Percentiles rank a stretch among this genome's conserved stretches.
These are phyloP conservation scores for Aspergillus indologenus DNA, from an alignment of 495 filamentous ascomycete species.

Conservation along the genomic window DNA sequence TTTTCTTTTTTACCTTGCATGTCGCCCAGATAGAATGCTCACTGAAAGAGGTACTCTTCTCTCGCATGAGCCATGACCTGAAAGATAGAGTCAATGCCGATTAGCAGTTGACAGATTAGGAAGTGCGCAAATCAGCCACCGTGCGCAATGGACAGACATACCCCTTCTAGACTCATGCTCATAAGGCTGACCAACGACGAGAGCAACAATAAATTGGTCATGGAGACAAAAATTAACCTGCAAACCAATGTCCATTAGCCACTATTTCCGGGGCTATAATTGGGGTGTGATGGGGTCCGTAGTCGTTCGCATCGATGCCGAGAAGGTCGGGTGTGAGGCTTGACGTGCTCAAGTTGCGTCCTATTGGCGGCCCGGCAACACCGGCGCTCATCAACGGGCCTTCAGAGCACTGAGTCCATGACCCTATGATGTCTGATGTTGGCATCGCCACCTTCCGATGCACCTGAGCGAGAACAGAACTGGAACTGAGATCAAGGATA, in stretches of 20 bases:
- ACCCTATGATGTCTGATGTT: neutral
- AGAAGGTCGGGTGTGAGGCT: neutral
- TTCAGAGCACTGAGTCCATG: neutral
- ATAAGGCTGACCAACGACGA: slow-evolving; percentile 89
- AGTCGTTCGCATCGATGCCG: neutral
- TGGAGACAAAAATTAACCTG: slow-evolving; percentile 71
- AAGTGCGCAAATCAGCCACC: neutral
- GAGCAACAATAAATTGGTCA: slow-evolving; percentile 89
- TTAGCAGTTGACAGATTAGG: slow-evolving; percentile 12
- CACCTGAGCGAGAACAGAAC: neutral
- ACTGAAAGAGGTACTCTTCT: slow-evolving; percentile 87
- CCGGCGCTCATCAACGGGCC: neutral
- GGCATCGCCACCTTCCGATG: neutral
- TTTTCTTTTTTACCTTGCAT: too few relatives aligned
- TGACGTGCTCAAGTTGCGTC: neutral
- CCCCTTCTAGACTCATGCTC: slow-evolving; percentile 82
- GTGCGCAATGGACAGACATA: slow-evolving; percentile 41
- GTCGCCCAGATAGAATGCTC: slow-evolving; percentile 23
- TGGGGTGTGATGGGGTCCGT: neutral
- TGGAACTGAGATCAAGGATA: neutral
- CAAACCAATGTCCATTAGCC: slow-evolving; percentile 18
- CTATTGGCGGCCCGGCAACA: neutral
- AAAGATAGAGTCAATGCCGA: slow-evolving; percentile 7
- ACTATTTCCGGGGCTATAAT: neutral
- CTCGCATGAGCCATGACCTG: slow-evolving; percentile 59